Base-by-base conservation (phyloP, 352 stramenopile genomes). In the Globisporangium okanoganense region DNA sequence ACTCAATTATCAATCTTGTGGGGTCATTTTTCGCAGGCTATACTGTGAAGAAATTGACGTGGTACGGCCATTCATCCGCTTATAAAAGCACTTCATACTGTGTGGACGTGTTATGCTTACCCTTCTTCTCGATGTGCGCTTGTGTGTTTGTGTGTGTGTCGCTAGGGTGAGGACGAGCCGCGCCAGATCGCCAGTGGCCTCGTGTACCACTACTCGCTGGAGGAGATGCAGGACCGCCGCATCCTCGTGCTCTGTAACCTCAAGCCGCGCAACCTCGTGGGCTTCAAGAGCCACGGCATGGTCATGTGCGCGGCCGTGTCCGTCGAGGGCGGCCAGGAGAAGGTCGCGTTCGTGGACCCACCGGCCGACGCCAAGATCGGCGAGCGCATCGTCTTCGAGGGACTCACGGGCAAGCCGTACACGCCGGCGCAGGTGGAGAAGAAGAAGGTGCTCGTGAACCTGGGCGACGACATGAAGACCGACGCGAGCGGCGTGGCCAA, bases 11-110 rank as follows among this genome's bases (percentile, higher is more conserved):
- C 14, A 13, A 12, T 47, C 16, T 31, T 47, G 24, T 47, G 24
- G 10, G 31, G 36, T 58, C 24, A 35, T 22, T 24, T n/a, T 43
- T 14, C 16, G 22, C 50, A 88, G 79, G 61, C 78, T 97, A 36
- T 96, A 94, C 72, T 97, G 89, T 56, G 90, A 97, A 67, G 79
- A 96, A 66, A 97, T 97, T 35, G 88, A 97, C 64, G 88, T 97
- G 55, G 75, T 75, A 70, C 33, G 67, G 13, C 40, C 35, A 20
- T 24, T 48, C 16, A 18, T 24, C 44, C 1, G 24, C 31, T 13
- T 43, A n/a, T 62, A 18, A 27, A 20, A 27, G 20, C n/a, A 3
- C 29, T 25, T 20, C 40, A 36, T 55, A 33, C 12, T 47, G 54
- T 56, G 33, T n/a, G 51, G 7, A 43, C 33, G 18, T 55, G 51